phyloP scores from a whole-genome alignment of 176 grass and related monocot genomes.

The Oryza australiensis region DNA sequence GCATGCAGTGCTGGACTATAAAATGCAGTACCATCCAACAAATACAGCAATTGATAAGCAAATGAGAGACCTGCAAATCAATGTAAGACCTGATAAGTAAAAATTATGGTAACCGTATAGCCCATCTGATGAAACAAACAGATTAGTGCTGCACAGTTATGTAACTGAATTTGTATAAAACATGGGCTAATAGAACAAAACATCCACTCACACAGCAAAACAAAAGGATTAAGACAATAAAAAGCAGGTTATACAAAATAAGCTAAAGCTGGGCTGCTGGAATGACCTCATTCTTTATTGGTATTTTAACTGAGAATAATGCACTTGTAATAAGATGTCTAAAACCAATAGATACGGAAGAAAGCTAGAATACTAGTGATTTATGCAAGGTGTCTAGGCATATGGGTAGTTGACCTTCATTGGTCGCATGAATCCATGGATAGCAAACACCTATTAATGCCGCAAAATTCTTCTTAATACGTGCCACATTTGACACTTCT shows the following conservation, averaged over 20 bases:
- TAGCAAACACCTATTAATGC: conserved; percentile 82
- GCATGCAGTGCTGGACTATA: conserved; percentile 77
- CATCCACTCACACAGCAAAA: not conserved
- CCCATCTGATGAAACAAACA: conserved; percentile 23
- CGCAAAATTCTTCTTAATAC: conserved; percentile 71
- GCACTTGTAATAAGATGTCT: not conserved
- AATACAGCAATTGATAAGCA: conserved; percentile 93
- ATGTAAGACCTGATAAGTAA: conserved; percentile 28
- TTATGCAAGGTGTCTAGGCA: conserved; percentile 1
- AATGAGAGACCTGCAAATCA: conserved; percentile 69
- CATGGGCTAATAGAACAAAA: conserved; percentile 2
- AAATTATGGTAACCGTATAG: not conserved
- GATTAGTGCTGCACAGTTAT: not conserved
- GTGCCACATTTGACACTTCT: conserved; percentile 55
- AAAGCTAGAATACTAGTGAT: conserved; percentile 14
- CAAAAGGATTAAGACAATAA: not conserved
- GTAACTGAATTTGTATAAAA: conserved; percentile 4
- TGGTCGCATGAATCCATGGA: conserved; percentile 98
- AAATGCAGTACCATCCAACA: conserved; percentile 92
- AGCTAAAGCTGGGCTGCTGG: not conserved
- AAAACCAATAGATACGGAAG: conserved; percentile 20
- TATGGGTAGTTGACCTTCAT: conserved; percentile 66
- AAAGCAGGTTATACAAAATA: not conserved
- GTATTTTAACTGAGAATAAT: not conserved
- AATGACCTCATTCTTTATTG: not conserved